Evolutionary conservation across 345 rosid species (phyloP), one percentile per base, ranked within the genome.

Genomic region (Boechera stricta): DNA sequence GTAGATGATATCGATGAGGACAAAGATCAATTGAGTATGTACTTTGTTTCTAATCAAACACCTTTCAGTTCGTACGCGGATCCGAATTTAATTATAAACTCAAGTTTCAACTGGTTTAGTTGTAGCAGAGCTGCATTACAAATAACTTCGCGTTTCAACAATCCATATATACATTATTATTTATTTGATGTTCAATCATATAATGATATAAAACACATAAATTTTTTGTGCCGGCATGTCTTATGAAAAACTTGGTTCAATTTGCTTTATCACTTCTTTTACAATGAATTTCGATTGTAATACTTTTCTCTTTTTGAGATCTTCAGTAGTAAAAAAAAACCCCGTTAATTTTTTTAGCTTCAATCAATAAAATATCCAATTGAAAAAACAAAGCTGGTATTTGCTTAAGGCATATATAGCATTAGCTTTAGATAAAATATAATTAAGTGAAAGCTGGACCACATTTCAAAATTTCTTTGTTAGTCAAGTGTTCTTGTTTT

Each of bases 1-100:
- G 28, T 60, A 35, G n/a, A 48, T 71, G 28, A 59, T 21, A 21
- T 21, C 24, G 24, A 21, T 60, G 7, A 29, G 10, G 21, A 45
- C 15, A 18, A 36, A 48, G 4, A 36, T 52, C 71, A 67, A 8
- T 41, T 63, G 52, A 42, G 45, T 26, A 63, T 42, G 67, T 42
- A n/a, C 26, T 28, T 29, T 28, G 38, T 44, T 44, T 48, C 24
- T 38, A 38, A 21, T 61, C 24, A 21, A 21, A 21, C 24, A 21
- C 24, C 24, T 21, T 21, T 21, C 24, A 21, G 24, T 21, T 21
- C 24, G 24, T 21, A 1, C 24, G 24, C 24, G 24, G 24, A 21
- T 21, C 24, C 24, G 24, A 21, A 21, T 21, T 21, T 21, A 21
- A 21, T 21, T 21, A 21, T 29, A 44, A 45, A 44, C 68, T 63